Percentiles rank a stretch among this genome's conserved stretches.
Conservation (phyloP, 495 filamentous ascomycete species). For the Diplogelasinospora grovesii region DNA sequence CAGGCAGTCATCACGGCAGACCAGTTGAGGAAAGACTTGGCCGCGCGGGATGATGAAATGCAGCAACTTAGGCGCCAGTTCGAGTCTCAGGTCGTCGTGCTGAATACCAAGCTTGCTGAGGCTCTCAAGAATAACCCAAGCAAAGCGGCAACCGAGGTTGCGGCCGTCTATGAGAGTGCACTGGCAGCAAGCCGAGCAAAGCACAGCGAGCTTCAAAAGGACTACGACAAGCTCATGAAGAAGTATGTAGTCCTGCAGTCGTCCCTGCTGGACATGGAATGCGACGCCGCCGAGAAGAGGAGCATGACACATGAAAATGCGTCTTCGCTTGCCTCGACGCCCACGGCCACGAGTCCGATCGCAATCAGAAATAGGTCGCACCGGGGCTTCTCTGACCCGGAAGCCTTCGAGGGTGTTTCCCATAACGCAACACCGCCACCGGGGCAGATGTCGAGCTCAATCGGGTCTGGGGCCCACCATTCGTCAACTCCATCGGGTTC, state of each 20-base stretch:
- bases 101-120: constrained; percentile 36
- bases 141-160: constrained; percentile 28
- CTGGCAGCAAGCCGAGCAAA: constrained; percentile 33
- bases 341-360: constrained; percentile 9
- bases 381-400: constrained; percentile 31
- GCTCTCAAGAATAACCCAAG: constrained; percentile 35
- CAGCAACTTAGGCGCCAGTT: constrained; percentile 37
- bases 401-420: constrained; percentile 24
- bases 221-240: constrained; percentile 32
- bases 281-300: constrained; percentile 9
- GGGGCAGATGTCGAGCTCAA: constrained; percentile 16
- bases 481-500: constrained; percentile 26
- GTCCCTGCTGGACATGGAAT: constrained; percentile 29
- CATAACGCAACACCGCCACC: constrained; percentile 32
- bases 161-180: constrained; percentile 27
- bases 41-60: constrained; percentile 46
- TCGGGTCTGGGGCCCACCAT: constrained; percentile 11
- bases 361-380: constrained; percentile 17
- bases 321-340: constrained; percentile 1
- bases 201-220: constrained; percentile 36
- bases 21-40: constrained; percentile 43
- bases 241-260: constrained; percentile 36
- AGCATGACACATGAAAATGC: not conserved
- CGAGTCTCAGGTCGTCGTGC: constrained; percentile 36
- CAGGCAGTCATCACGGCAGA: constrained; percentile 45